Percentiles rank a stretch among this genome's conserved stretches.
Conservation (phyloP, 2,329 filamentous ascomycete species). For the Aspergillus fructus region DNA sequence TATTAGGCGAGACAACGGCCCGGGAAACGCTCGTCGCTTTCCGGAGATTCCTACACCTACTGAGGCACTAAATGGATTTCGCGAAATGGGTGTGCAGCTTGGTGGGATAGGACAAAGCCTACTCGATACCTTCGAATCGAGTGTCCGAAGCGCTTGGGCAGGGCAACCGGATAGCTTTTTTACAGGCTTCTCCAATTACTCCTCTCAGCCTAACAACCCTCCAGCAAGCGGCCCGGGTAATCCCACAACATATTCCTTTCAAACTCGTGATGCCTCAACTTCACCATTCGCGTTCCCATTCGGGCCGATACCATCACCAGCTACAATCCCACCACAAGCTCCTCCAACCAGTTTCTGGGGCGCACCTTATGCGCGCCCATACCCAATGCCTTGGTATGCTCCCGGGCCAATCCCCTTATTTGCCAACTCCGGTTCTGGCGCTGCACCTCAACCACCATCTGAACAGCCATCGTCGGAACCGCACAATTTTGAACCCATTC, state of each 20-base stretch:
- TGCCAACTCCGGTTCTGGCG: neutral
- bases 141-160: constrained; percentile 26
- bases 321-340: neutral
- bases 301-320: neutral
- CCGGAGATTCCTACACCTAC: constrained; percentile 36
- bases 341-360: neutral
- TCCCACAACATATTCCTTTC: neutral
- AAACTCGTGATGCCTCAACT: neutral
- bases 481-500: neutral
- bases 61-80: constrained; percentile 41
- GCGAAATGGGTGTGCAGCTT: constrained; percentile 41
- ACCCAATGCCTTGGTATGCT: neutral
- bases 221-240: neutral
- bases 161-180: constrained; percentile 7
- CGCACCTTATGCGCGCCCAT: neutral
- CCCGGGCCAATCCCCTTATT: neutral
- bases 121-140: constrained; percentile 37
- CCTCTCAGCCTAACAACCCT: neutral
- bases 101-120: constrained; percentile 40
- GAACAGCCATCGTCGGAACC: neutral
- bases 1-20: constrained; percentile 25
- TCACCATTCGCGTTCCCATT: neutral
- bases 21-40: constrained; percentile 36
- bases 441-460: neutral
- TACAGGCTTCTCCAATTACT: neutral